A percentile compares a stretch with the other conserved stretches of the same genome.
Evolutionary conservation across 352 stramenopile species (phyloP).

Genomic region (Stephanocyclus meneghinianus): DNA sequence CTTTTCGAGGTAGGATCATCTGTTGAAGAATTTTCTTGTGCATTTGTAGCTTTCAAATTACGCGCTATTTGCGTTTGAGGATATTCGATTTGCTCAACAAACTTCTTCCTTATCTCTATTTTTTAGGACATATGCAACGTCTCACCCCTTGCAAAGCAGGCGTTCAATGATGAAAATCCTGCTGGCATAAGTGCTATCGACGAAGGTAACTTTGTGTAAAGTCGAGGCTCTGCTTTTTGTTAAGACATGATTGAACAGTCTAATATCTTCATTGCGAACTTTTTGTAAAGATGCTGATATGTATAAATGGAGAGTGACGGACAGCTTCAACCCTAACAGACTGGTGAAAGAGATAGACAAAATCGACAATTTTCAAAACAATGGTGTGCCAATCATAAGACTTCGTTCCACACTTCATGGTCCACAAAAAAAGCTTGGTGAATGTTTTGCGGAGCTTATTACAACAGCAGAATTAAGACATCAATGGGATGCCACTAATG

Average conservation of each 20-base stretch:
- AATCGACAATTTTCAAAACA: conserved; percentile 55
- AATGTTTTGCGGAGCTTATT: conserved; percentile 46
- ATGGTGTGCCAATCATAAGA: conserved; percentile 37
- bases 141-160: conserved; percentile 45
- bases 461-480: conserved; percentile 24
- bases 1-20: conserved; percentile 30
- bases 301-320: conserved; percentile 47
- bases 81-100: too few species aligned
- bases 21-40: background rate
- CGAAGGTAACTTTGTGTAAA: conserved; percentile 3
- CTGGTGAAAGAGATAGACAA: conserved; percentile 48
- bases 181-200: conserved; percentile 35
- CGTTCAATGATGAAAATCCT: conserved; percentile 28
- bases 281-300: conserved; percentile 18
- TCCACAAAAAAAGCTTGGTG: conserved; percentile 19
- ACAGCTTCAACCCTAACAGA: conserved; percentile 26
- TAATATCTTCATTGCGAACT: background rate
- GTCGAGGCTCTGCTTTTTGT: background rate
- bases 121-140: conserved; percentile 33
- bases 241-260: background rate
- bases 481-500: conserved; percentile 47
- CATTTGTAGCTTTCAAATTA: background rate
- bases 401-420: conserved; percentile 41
- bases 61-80: background rate
- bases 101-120: background rate